These are phyloP conservation scores for Uronychia binucleata DNA, from an alignment of 73 alveolate genomes.

Conservation along the genomic window DNA sequence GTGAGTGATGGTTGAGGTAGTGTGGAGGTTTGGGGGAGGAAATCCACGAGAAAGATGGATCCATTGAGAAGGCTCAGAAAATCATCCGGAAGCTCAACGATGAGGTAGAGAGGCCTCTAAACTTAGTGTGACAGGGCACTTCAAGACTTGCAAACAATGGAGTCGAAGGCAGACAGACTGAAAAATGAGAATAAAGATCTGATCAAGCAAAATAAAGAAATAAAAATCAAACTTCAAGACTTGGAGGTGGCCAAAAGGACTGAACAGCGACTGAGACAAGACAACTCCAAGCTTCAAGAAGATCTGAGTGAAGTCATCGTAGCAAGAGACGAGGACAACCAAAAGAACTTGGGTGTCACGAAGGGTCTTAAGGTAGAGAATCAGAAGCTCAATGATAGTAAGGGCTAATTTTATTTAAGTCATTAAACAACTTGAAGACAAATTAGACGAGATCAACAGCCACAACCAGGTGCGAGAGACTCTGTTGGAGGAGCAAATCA, in stretches of 20 bases:
- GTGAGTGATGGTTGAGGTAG: too few species aligned
- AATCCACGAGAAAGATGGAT: slow-evolving; percentile 3
- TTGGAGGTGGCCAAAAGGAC: slow-evolving; percentile 1
- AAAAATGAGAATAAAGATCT: slow-evolving; percentile 13
- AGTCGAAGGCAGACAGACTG: background rate
- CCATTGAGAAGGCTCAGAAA: slow-evolving; percentile 33
- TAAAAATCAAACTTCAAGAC: slow-evolving; percentile 14
- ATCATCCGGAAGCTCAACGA: slow-evolving; percentile 14
- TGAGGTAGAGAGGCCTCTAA: slow-evolving; percentile 14
- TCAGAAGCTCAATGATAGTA: slow-evolving; percentile 7
- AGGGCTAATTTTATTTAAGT: too few species aligned
- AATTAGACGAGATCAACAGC: slow-evolving; percentile 11
- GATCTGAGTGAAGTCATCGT: slow-evolving; percentile 4
- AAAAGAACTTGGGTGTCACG: background rate
- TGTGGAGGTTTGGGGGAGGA: too few species aligned
- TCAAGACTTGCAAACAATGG: slow-evolving; percentile 4
- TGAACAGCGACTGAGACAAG: background rate
- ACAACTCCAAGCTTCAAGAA: slow-evolving; percentile 4
- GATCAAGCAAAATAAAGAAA: background rate
- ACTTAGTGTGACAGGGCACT: too few species aligned
- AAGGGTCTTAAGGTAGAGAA: slow-evolving; percentile 4
- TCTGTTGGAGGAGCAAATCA: slow-evolving; percentile 7
- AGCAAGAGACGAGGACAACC: background rate
- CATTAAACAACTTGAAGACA: slow-evolving; percentile 2
- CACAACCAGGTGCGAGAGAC: slow-evolving; percentile 15